Base-by-base conservation (phyloP, 2,329 filamentous ascomycete genomes). In the Ramichloridium luteum region DNA sequence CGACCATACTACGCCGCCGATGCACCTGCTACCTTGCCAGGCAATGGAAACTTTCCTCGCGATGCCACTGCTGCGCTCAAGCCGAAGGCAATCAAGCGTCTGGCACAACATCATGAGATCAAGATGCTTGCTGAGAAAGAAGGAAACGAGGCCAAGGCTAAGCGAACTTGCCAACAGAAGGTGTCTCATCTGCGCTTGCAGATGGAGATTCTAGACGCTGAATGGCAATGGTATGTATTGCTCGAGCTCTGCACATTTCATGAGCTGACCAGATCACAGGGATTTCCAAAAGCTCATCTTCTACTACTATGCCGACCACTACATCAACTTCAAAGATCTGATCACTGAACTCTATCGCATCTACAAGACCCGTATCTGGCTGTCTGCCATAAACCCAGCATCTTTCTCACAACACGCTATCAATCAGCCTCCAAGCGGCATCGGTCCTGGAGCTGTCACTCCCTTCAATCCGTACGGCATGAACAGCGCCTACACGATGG, bases 271-370 rank as follows among this genome's bases (percentile, higher is more conserved):
- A 8, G 16, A 22, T 30, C 40, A 35, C 47, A 94, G 88, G 77
- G 90, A 98, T 56, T 94, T 85, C 76, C 93, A 96, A 62, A 98
- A 98, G 57, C 65, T 98, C 34, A 98, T 92, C 0, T 96, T 96
- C 60, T 98, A 94, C 64, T 98, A 96, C 61, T 98, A 94, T 55
- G 88, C 90, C 32, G 86, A 94, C 52, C 77, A 84, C 1, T 98
- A 98, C 56, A 93, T 98, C 66, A 96, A 96, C 62, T 98, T 98
- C 69, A 98, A 98, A 56, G 83, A 84, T 2, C 73, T 98, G 11
- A 90, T 98, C 32, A 93, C 86, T 0, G 90, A 98, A 54, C 68
- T 98, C 9, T 98, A 96, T 71, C 96, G 96, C 61, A 88, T 96
- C 40, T 98, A 96, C 69, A 98, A 98, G 65, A 93, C 88, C 13